Evolutionary conservation across 1,284 basidiomycete genomes (phyloP).

Genomic region (Ustilago nuda): DNA sequence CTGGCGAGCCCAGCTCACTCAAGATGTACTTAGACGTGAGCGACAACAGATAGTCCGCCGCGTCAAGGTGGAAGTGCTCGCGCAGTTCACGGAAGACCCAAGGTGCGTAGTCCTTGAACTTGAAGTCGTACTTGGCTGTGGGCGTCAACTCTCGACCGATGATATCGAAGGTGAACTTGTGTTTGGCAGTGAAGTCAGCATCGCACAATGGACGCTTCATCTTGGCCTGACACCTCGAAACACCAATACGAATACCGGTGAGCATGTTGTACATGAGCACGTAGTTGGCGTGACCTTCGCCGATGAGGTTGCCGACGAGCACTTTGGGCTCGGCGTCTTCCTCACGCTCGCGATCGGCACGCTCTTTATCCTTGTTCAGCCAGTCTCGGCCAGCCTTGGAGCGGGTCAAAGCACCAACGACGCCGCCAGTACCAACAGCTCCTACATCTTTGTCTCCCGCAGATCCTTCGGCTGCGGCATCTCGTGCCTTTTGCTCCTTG

Average conservation of each 20-base stretch:
- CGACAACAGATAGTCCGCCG: constrained; percentile 95
- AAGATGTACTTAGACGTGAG: constrained; percentile 97
- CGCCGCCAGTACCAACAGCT: constrained; percentile 19
- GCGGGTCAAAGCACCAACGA: constrained; percentile 36
- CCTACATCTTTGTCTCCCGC: constrained; percentile 18
- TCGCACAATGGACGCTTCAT: constrained; percentile 83
- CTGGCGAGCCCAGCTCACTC: constrained; percentile 96
- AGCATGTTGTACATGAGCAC: constrained; percentile 99
- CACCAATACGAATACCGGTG: constrained; percentile 94
- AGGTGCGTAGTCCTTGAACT: constrained; percentile 99
- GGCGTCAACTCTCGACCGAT: constrained; percentile 97
- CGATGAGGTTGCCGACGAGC: constrained; percentile 92
- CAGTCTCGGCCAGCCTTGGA: constrained; percentile 44
- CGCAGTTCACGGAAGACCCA: constrained; percentile 96
- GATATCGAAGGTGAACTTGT: constrained; percentile 98
- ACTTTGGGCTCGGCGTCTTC: constrained; percentile 70
- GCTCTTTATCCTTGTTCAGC: constrained; percentile 37
- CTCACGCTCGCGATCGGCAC: constrained; percentile 35
- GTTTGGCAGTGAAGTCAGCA: constrained; percentile 87
- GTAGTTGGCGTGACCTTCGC: constrained; percentile 97
- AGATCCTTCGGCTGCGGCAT: constrained; percentile 39
- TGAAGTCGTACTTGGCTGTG: constrained; percentile 95
- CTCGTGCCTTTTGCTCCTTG: constrained; percentile 58
- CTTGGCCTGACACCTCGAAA: constrained; percentile 96
- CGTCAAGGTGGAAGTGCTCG: constrained; percentile 93